A percentile compares a stretch with the other conserved stretches of the same genome.
phyloP scores from a whole-genome alignment of 1,284 basidiomycete species.

The Trametes pubescens region DNA sequence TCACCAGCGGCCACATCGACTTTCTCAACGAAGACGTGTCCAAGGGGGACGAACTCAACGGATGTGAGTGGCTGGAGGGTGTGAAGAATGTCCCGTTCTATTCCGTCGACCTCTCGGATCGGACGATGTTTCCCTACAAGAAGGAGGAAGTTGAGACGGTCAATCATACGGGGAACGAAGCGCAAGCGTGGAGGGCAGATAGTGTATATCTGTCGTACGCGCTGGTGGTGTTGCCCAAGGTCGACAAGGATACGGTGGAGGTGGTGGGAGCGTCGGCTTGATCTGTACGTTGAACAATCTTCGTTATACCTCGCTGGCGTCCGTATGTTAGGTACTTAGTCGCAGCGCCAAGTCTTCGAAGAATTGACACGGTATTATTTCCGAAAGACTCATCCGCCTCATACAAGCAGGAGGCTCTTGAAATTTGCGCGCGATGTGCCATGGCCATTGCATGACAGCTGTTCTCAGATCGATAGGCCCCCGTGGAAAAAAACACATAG shows the following conservation, averaged over 20 bases:
- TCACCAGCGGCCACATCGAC: constrained; percentile 41
- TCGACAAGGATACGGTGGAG: background rate
- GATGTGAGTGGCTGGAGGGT: constrained; percentile 24
- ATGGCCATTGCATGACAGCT: too few species aligned
- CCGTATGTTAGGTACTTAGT: background rate
- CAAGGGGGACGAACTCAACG: background rate
- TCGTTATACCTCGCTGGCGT: background rate
- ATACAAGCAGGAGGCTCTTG: too few species aligned
- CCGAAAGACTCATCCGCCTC: too few species aligned
- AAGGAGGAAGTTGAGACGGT: constrained; percentile 26
- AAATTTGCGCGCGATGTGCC: too few species aligned
- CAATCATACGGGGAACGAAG: constrained; percentile 40
- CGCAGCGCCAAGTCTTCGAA: too few species aligned
- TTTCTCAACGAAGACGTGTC: background rate
- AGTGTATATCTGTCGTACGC: constrained; percentile 44
- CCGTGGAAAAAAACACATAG: too few species aligned
- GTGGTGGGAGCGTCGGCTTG: too few species aligned
- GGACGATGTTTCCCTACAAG: constrained; percentile 29
- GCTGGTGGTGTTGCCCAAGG: constrained; percentile 30
- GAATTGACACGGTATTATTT: too few species aligned
- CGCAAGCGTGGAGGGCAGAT: constrained; percentile 35
- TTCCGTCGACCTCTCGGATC: constrained; percentile 24
- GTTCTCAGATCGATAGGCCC: too few species aligned
- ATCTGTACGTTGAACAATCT: background rate
- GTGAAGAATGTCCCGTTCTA: constrained; percentile 39